Evolutionary conservation across 441 rosid genomes (phyloP), one percentile per base, ranked within the genome.

Genomic region (Pelargonium australe): DNA sequence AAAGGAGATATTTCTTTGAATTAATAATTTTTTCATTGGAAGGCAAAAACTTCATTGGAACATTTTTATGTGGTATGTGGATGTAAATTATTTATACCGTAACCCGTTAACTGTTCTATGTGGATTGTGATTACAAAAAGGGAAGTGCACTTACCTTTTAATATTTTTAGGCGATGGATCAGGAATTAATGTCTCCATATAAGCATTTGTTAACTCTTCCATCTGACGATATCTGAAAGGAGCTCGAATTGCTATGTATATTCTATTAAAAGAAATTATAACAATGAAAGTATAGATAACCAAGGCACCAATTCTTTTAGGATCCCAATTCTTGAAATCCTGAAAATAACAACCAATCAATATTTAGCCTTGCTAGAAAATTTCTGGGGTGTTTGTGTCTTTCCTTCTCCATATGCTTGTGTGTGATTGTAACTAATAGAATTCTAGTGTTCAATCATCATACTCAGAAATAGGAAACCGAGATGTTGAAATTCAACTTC

Each of bases 121-220:
- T n/a, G 20, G 16, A 65, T 7, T 64, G 61, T 53, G 62, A 34
- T 14, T 49, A 51, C 51, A 45, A 28, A 64, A 67, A 40, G 67
- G 62, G 69, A 70, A 69, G 37, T n/a, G 65, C 73, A 79, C 85
- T 74, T 83, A 86, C 98, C 80, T 91, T 79, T 81, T 84, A 67
- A 94, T 64, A 81, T 94, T 91, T 66, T 44, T 57, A 44, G 94
- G 90, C 73, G 98, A 85, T 43, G 96, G 96, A 73, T 94, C 98
- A 9, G 98, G 97, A 80, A 94, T 82, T 86, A 94, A 82, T 45
- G 98, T 86, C 79, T 94, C 98, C 98, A 94, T 91, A 80, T 81
- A 94, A 78, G 95, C 95, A 83, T 94, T 96, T 0, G 93, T 80
- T 76, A 91, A 75, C 75, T 87, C 88, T 76, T 77, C 88, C 79